These are phyloP conservation scores for Astragalus membranaceus DNA, from an alignment of 306 rosid genomes.

Conservation along the genomic window DNA sequence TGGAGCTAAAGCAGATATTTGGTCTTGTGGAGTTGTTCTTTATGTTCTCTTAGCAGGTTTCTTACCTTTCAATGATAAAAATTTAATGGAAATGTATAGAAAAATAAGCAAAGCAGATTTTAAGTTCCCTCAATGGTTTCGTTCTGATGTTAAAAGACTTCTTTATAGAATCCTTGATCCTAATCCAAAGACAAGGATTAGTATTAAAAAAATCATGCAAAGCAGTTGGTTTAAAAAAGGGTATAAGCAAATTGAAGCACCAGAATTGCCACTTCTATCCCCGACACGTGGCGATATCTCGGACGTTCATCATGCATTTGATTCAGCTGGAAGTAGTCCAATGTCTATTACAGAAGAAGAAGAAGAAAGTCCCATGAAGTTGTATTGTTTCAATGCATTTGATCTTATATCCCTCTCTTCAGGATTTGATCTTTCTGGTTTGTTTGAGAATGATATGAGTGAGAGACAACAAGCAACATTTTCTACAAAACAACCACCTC, in stretches of 20 bases:
- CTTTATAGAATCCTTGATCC: constrained; percentile 53
- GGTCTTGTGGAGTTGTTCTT: constrained; percentile 79
- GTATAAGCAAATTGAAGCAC: constrained; percentile 22
- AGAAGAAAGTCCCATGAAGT: constrained; percentile 16
- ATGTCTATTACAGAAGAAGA: neutral
- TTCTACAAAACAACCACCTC: constrained; percentile 34
- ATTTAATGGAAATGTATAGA: constrained; percentile 50
- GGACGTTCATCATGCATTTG: constrained; percentile 25
- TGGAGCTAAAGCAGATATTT: constrained; percentile 64
- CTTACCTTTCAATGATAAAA: constrained; percentile 57
- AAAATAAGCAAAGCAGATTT: constrained; percentile 56
- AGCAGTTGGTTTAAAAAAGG: constrained; percentile 56
- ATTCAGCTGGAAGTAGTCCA: neutral
- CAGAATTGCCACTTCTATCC: constrained; percentile 1
- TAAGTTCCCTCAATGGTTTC: constrained; percentile 53
- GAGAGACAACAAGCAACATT: constrained; percentile 26
- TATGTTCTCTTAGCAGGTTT: constrained; percentile 62
- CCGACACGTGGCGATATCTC: neutral
- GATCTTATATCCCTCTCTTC: constrained; percentile 66
- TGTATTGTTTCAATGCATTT: constrained; percentile 51
- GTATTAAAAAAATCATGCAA: constrained; percentile 33
- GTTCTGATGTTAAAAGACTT: constrained; percentile 41
- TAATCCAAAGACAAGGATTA: constrained; percentile 43
- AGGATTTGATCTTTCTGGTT: constrained; percentile 61
- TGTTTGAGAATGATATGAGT: constrained; percentile 41